Evolutionary conservation across 768 basidiomycete species (phyloP).

Genomic region (Mycena indigotica): DNA sequence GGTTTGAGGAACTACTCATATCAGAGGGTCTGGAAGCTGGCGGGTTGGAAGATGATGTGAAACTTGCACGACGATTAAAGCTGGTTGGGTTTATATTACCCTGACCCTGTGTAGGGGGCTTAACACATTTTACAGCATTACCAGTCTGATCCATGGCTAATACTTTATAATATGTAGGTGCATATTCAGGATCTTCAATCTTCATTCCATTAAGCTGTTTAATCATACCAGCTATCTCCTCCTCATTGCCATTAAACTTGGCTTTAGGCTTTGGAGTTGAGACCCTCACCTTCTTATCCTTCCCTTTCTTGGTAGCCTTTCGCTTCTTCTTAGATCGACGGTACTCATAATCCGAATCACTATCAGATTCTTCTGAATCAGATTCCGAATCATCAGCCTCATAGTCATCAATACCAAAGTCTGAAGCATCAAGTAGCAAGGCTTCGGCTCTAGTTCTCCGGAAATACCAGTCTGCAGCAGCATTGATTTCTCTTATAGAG

Average conservation of each 20-base stretch:
- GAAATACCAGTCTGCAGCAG: conserved; percentile 5
- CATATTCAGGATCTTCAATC: neutral
- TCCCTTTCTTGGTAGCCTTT: neutral
- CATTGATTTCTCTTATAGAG: neutral
- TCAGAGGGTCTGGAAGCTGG: neutral
- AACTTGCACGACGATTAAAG: neutral
- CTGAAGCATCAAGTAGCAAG: neutral
- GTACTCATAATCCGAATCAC: neutral
- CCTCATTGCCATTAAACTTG: neutral
- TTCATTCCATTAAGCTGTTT: neutral
- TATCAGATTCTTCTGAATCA: conserved; percentile 1
- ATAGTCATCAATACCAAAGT: neutral
- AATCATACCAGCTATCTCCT: neutral
- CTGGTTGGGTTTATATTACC: neutral
- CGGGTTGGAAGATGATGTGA: neutral
- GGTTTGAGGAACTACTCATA: neutral
- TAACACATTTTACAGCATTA: neutral
- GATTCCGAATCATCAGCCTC: neutral
- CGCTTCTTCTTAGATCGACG: neutral
- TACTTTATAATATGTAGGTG: neutral
- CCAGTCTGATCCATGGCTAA: neutral
- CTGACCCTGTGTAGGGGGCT: neutral
- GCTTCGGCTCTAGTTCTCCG: conserved; percentile 4
- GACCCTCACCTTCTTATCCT: neutral
- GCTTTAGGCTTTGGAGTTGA: neutral